phyloP scores from a whole-genome alignment of 2,329 filamentous ascomycete species.

The Colletotrichum navitas region DNA sequence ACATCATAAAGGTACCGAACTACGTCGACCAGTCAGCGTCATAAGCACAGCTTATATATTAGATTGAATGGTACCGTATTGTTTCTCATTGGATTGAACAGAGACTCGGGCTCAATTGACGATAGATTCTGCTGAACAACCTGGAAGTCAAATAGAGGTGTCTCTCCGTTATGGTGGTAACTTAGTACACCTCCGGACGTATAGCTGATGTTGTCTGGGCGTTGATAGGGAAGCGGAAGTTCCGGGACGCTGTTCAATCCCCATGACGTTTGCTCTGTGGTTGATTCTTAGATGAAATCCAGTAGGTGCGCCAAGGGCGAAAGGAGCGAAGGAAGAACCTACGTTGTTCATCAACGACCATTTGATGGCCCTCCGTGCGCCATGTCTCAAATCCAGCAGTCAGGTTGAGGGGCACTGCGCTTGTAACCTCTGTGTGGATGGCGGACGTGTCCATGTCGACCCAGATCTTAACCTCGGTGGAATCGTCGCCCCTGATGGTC shows the following conservation, averaged over 20 bases:
- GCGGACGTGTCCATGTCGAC: background rate
- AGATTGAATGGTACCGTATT: background rate
- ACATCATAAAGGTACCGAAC: background rate
- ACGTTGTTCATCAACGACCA: background rate
- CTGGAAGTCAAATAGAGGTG: background rate
- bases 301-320: accelerated
- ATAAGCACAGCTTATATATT: background rate
- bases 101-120: background rate
- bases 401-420: background rate
- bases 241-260: background rate
- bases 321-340: background rate
- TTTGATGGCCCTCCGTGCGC: background rate
- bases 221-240: background rate
- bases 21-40: background rate
- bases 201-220: background rate
- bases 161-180: background rate
- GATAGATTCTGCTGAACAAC: background rate
- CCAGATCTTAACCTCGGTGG: background rate
- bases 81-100: background rate
- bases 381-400: background rate
- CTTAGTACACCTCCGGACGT: background rate
- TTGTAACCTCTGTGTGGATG: background rate
- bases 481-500: background rate
- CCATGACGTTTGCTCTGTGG: background rate
- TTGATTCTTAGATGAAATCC: background rate